Evolutionary conservation across 495 filamentous ascomycete species (phyloP), one percentile per base, ranked within the genome.

Genomic region (Tuber calosporum): DNA sequence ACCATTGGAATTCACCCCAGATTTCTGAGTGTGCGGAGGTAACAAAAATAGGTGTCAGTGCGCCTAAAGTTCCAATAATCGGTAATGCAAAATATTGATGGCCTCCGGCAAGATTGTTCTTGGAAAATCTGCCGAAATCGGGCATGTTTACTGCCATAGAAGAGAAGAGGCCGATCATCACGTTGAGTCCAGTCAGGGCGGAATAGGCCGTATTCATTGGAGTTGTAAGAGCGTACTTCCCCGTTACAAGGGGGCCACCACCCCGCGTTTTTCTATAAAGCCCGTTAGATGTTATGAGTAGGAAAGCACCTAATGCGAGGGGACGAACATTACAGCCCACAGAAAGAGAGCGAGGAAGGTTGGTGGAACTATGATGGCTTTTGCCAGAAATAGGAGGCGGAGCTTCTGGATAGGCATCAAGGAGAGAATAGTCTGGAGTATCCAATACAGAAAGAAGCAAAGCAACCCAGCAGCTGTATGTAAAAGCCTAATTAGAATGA

Each of bases 311-410:
- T 7, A 22, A 26, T 17, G 22, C 17, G 43, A 37, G 20, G 30
- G 30, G 19, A 76, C 72, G 3, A 48, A 75, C 75, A 83, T 82
- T 70, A 85, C 84, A 7, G 84, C 84, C 86, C 85, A 87, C 37
- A 84, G 79, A 69, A 87, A 84, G 20, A 87, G 83, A 9, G 85
- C 84, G 20, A 85, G 75, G 72, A 83, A 85, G 11, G 85, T 85
- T 58, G 84, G 78, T 2, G 85, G 85, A 74, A 86, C 86, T 39
- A 87, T 81, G 73, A 86, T 80, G 20, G 79, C 83, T 80, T 89
- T 89, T n/a, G 84, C 83, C 70, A 88, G 80, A 77, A 89, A 89
- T n/a, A 89, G 77, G 69, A 83, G 85, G 20, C 87, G 84, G 37
- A 88, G 81, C 43, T 84, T 84, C 42, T 84, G 83, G 53, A 86